Percentiles rank a stretch among this genome's conserved stretches.
Conservation (phyloP, 1,284 basidiomycete species). For the Leccinum pachyderme region DNA sequence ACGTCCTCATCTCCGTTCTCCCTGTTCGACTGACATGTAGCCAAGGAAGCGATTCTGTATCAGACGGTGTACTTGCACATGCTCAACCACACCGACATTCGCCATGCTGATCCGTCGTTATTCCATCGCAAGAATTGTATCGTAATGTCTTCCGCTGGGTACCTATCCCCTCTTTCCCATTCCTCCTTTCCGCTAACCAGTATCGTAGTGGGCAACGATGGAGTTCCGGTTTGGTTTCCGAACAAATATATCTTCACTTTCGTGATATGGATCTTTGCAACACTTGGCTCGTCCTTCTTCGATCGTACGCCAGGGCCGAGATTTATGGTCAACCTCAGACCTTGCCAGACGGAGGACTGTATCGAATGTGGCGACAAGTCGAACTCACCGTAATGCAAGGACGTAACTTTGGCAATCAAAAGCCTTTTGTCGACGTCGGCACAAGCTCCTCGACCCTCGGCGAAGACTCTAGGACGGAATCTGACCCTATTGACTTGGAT, state of each 20-base stretch:
- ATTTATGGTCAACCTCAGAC: constrained; percentile 63
- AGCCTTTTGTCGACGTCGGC: constrained; percentile 29
- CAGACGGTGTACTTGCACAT: constrained; percentile 71
- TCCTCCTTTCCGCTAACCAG: constrained; percentile 9
- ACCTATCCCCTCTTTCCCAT: constrained; percentile 19
- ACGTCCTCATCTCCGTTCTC: constrained; percentile 6
- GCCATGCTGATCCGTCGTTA: constrained; percentile 64
- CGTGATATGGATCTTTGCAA: constrained; percentile 54
- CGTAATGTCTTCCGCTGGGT: constrained; percentile 64
- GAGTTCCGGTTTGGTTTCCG: constrained; percentile 51
- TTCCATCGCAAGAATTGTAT: constrained; percentile 72
- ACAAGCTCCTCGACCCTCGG: constrained; percentile 23
- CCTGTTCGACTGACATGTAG: constrained; percentile 10
- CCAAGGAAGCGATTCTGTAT: constrained; percentile 66
- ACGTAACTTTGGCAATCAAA: constrained; percentile 59
- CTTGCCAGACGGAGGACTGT: constrained; percentile 67
- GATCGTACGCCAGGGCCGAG: constrained; percentile 75
- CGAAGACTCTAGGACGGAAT: constrained; percentile 40
- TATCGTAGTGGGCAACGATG: constrained; percentile 56
- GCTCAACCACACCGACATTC: constrained; percentile 72
- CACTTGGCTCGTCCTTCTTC: constrained; percentile 72
- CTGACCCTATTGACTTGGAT: constrained; percentile 60
- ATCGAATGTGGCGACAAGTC: constrained; percentile 82
- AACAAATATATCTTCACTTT: constrained; percentile 72
- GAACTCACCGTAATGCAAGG: constrained; percentile 68